phyloP scores from a whole-genome alignment of 2,329 filamentous ascomycete species.

The Aspergillus costaricaensis region DNA sequence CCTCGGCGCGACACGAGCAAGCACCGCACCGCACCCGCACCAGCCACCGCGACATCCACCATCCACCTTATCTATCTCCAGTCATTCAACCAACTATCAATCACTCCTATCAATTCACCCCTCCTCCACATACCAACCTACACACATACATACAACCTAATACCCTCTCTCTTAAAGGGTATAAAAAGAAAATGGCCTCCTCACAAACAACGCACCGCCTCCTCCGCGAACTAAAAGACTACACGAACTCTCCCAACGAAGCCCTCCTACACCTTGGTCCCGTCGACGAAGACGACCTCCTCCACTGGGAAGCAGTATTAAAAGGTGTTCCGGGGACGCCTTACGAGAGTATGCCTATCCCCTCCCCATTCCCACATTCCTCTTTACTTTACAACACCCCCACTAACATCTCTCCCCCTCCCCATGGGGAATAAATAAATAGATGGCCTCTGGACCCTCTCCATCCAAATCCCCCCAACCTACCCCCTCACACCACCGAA shows the following conservation, averaged over 20 bases:
- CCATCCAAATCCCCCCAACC: conserved; percentile 70
- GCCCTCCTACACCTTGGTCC: conserved; percentile 60
- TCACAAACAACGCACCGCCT: conserved; percentile 58
- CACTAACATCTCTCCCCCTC: background rate
- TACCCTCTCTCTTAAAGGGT: background rate
- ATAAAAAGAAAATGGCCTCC: conserved; percentile 23
- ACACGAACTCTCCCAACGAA: conserved; percentile 58
- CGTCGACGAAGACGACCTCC: conserved; percentile 57
- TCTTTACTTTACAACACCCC: too few species aligned
- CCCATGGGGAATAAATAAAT: background rate
- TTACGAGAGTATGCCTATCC: conserved; percentile 60
- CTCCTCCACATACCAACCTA: background rate
- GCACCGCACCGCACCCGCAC: too few species aligned
- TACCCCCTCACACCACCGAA: conserved; percentile 80
- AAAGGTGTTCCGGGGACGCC: conserved; percentile 60
- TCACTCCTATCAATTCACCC: background rate
- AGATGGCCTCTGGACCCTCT: conserved; percentile 79
- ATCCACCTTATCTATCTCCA: too few species aligned
- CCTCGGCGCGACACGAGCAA: too few species aligned
- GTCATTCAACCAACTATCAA: too few species aligned
- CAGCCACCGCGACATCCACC: too few species aligned
- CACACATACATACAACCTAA: background rate
- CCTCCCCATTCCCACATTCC: background rate
- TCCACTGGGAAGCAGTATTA: conserved; percentile 63
- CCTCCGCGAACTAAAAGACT: conserved; percentile 62